Evolutionary conservation across 2,329 filamentous ascomycete genomes (phyloP), one percentile per base, ranked within the genome.

Genomic region (Talaromyces pinophilus): DNA sequence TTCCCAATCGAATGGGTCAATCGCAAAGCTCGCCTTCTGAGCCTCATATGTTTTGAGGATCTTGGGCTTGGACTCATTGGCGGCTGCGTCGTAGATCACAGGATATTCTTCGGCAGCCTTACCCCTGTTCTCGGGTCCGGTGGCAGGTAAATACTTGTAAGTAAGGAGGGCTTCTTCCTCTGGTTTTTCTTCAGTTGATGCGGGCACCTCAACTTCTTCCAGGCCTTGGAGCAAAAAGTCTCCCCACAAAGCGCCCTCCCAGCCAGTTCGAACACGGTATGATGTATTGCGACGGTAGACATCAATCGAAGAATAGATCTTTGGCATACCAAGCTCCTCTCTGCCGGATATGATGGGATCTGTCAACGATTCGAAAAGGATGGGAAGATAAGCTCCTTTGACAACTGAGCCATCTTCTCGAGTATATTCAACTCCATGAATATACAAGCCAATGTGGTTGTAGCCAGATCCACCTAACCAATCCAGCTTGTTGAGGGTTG

Each of bases 391-490:
- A 0, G 84, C 84, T 1, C 86, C 87, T 13, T 75, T 75, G 0
- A 86, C 71, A 0, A 79, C 75, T 0, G 77, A 76, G 1, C 86
- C 85, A 63, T 84, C 73, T 1, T 80, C 76, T 69, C 82, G 84
- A 0, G 75, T 80, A 69, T 88, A 88, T 67, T 87, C 75, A 1
- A 89, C 84, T 0, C 85, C 87, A 67, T 90, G 87, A 17, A 90
- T 82, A 71, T 87, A 89, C 0, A 90, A 79, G 0, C 86, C 87
- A 15, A 87, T 77, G 69, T 84, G 82, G 19, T 78, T 82, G 72
- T 90, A 90, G 0, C 87, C 86, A 0, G 77, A 75, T 1, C 87
- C 87, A 3, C 85, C 86, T 0, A 90, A 81, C 87, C 87, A 90
- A 35, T 83, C 79, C 80, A 90, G 83, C 0, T 83, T 82, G 44